phyloP scores from a whole-genome alignment of 139 green algal genomes.

The Gonium pectorale region DNA sequence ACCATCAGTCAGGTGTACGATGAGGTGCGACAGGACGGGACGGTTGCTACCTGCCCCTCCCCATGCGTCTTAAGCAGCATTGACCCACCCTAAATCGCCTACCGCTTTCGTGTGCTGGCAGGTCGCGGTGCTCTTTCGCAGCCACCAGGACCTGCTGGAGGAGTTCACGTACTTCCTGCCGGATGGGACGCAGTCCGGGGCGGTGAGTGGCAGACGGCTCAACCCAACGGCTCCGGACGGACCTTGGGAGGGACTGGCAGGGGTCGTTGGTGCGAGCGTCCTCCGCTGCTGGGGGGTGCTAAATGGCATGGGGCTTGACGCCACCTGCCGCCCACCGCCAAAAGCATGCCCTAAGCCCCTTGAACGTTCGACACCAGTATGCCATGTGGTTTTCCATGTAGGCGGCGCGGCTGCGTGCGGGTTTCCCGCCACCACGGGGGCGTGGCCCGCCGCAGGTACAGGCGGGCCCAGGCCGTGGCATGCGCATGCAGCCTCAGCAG shows the following conservation, averaged over 20 bases:
- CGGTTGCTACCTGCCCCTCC: too few species aligned
- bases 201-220: slow-evolving; percentile 10
- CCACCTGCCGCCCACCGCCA: too few species aligned
- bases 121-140: slow-evolving; percentile 93
- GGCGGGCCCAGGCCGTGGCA: background rate
- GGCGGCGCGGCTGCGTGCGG: slow-evolving; percentile 16
- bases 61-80: too few species aligned
- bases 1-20: slow-evolving; percentile 96
- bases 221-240: too few species aligned
- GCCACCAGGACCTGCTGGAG: slow-evolving; percentile 94
- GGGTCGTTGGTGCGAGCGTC: too few species aligned
- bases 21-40: slow-evolving; percentile 74
- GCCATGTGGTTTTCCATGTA: too few species aligned
- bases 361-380: too few species aligned
- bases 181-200: slow-evolving; percentile 72
- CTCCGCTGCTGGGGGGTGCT: too few species aligned
- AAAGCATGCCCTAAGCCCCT: too few species aligned
- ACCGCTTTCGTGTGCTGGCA: slow-evolving; percentile 51
- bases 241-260: background rate
- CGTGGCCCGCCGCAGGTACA: slow-evolving; percentile 11
- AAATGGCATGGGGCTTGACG: too few species aligned
- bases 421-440: slow-evolving; percentile 27
- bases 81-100: too few species aligned
- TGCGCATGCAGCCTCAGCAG: background rate
- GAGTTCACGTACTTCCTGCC: slow-evolving; percentile 99